Evolutionary conservation across 306 rosid species (phyloP), one percentile per base, ranked within the genome.

Genomic region (Castanea mollissima): DNA sequence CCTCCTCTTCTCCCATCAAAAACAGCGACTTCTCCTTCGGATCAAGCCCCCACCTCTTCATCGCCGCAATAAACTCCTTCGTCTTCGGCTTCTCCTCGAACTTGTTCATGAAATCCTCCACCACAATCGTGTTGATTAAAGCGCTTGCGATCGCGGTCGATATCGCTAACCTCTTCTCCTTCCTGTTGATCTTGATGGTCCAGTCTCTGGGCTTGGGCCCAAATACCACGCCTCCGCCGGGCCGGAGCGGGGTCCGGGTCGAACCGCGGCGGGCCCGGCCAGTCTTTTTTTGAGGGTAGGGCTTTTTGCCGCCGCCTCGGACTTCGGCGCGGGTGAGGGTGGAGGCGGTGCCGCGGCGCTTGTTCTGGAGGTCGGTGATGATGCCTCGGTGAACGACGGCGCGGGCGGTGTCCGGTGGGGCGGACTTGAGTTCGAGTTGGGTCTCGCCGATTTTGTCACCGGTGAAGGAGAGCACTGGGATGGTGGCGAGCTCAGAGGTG

Each of bases 281-380:
- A 2, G 98, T 91, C 11, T 91, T 93, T 93, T 93, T 93, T 83
- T 93, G 98, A 0, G 86, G 84, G 82, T 84, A 95, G 71, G 99
- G 99, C 19, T 95, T 95, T 18, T 41, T 56, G 6, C 99, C 99
- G 0, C 98, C 99, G 5, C 98, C 99, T 0, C 97, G 14, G 27
- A 95, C 99, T 88, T 93, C 97, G 1, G 25, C 94, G 23, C 98
- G 91, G 0, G 98, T 95, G 77, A 93, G 92, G 3, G 98, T 95
- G 11, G 99, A 95, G 34, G 99, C 99, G 0, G 99, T 95, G 62
- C 99, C 97, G 14, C 98, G 98, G 55, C 99, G 99, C 88, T 87
- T 88, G 92, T 95, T 95, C 81, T 89, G 98, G 63, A 89, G 98
- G 90, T 93, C 99, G 11, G 88, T 84, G 85, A 93, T 75, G 15